Evolutionary conservation across 164 flowering plant genomes (phyloP).

Genomic region (Aristolochia fimbriata): DNA sequence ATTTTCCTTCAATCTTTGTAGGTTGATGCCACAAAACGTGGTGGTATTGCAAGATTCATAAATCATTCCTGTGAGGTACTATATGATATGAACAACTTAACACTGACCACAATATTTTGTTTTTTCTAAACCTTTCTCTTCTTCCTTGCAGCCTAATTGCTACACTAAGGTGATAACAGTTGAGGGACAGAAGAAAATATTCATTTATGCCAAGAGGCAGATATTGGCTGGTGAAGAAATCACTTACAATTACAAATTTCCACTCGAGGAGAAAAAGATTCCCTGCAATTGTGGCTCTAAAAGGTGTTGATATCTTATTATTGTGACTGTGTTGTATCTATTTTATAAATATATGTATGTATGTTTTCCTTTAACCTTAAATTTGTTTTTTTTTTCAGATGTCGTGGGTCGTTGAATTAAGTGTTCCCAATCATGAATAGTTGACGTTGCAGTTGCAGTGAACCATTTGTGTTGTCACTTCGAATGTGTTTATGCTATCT

Average conservation of each 20-base stretch:
- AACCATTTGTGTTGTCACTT: neutral
- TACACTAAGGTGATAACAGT: constrained; percentile 91
- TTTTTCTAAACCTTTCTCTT: too few species aligned
- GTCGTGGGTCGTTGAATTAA: constrained; percentile 77
- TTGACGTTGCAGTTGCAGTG: neutral
- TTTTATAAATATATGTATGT: neutral
- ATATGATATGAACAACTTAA: neutral
- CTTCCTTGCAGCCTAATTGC: constrained; percentile 78
- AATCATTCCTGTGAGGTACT: constrained; percentile 98
- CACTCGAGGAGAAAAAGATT: constrained; percentile 91
- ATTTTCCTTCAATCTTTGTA: constrained; percentile 15
- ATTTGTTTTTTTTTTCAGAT: constrained; percentile 28
- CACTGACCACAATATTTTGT: neutral
- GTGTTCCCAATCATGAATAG: neutral
- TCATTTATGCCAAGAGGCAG: constrained; percentile 87
- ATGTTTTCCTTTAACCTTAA: neutral
- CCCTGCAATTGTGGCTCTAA: constrained; percentile 93
- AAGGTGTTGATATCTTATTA: constrained; percentile 33
- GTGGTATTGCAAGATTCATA: constrained; percentile 95
- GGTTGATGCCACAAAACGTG: constrained; percentile 99
- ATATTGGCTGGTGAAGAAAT: constrained; percentile 93
- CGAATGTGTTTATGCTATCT: constrained; percentile 1
- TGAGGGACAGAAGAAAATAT: constrained; percentile 90
- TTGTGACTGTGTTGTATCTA: neutral
- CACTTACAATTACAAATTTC: constrained; percentile 95